phyloP scores from a whole-genome alignment of 345 rosid species.

The Trapa incisa region DNA sequence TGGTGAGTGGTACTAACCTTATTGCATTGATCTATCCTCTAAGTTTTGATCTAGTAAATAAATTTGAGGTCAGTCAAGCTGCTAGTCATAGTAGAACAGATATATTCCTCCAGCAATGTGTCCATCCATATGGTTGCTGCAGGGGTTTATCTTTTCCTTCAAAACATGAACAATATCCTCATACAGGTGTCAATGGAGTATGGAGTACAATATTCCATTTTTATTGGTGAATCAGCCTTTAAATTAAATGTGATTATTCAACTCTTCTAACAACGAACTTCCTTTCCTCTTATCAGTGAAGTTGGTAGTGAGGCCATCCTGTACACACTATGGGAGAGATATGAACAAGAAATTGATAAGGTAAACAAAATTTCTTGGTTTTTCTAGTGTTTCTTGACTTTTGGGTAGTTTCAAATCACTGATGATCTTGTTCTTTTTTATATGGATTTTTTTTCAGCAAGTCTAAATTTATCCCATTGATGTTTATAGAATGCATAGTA shows the following conservation, averaged over 20 bases:
- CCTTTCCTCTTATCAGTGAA: constrained; percentile 23
- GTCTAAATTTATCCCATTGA: no score
- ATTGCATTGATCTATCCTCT: not conserved
- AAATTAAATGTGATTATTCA: not conserved
- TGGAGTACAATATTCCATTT: not conserved
- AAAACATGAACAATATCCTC: not conserved
- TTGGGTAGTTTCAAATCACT: not conserved
- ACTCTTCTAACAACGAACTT: not conserved
- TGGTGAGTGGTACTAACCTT: not conserved
- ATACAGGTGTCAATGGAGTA: not conserved
- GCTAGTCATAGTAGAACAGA: not conserved
- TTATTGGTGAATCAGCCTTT: not conserved
- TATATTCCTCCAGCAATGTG: not conserved
- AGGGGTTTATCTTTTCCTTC: not conserved
- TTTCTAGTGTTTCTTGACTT: not conserved
- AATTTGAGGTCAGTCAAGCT: not conserved
- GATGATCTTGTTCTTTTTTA: not conserved
- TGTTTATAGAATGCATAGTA: no score
- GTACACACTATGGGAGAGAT: constrained; percentile 44
- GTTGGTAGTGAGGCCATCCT: constrained; percentile 42
- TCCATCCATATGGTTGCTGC: not conserved
- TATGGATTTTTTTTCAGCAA: no score
- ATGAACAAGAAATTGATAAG: constrained; percentile 38
- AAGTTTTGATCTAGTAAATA: not conserved
- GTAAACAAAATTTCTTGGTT: constrained; percentile 14